phyloP scores from a whole-genome alignment of 2,329 filamentous ascomycete genomes.

The Penicillium sp. region DNA sequence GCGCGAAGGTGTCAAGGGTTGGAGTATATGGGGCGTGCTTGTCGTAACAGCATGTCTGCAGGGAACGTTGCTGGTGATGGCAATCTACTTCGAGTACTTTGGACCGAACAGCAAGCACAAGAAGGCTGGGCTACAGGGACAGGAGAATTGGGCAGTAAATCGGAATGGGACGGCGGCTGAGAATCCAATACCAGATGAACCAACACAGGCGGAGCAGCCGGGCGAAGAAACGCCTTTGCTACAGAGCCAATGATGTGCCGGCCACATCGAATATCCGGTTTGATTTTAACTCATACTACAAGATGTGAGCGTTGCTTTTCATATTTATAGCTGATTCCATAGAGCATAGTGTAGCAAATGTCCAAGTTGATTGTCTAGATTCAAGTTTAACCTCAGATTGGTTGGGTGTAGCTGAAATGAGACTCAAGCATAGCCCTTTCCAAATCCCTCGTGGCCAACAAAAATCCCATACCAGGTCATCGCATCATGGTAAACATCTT shows the following conservation, averaged over 20 bases:
- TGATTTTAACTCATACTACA: background rate
- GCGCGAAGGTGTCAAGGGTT: constrained; percentile 72
- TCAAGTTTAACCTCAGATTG: constrained; percentile 1
- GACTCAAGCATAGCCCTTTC: background rate
- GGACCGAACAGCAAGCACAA: constrained; percentile 42
- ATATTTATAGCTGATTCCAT: too few species aligned
- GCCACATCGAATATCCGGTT: background rate
- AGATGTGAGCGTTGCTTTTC: background rate
- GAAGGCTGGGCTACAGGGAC: constrained; percentile 18
- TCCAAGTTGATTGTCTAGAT: constrained; percentile 5
- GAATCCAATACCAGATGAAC: constrained; percentile 8
- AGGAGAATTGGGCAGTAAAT: constrained; percentile 15
- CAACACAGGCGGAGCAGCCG: constrained; percentile 18
- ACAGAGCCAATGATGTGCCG: constrained; percentile 21
- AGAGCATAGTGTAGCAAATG: background rate
- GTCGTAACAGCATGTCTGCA: constrained; percentile 81
- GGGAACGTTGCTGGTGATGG: constrained; percentile 72
- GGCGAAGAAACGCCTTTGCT: constrained; percentile 36
- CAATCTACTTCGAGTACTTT: constrained; percentile 60
- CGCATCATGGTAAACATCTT: constrained; percentile 15
- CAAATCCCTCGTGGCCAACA: constrained; percentile 2
- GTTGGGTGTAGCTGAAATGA: background rate
- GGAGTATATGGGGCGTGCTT: constrained; percentile 94
- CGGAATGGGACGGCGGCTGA: constrained; percentile 7
- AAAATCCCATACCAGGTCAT: constrained; percentile 12